Evolutionary conservation across 2,329 filamentous ascomycete genomes (phyloP), one percentile per base, ranked within the genome.

Genomic region (Aspergillus tanneri): DNA sequence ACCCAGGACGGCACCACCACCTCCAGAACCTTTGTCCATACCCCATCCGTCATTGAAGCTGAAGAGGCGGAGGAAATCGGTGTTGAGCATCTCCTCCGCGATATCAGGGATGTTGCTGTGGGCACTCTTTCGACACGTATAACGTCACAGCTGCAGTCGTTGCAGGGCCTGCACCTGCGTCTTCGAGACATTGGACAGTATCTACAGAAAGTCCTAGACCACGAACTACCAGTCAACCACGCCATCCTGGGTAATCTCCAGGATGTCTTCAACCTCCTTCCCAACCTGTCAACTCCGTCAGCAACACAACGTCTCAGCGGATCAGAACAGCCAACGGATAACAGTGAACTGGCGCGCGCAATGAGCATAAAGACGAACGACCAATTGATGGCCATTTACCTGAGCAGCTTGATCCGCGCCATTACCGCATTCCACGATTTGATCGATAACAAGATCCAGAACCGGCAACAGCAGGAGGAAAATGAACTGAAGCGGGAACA

Each of bases 351-450:
- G 45, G 87, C 90, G n/a, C 83, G 93, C 53, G 91, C 93, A 27
- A 96, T 99, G 90, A 95, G 90, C 74, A 84, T 96, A 76, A 99
- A 99, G 83, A 97, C 92, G 50, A 99, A 99, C 67, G 93, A 99
- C 71, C 93, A 99, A 76, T 82, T 99, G 57, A 96, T 99, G 88
- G 85, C 91, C 43, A 97, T 99, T 70, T 99, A 99, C 73, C 80
- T 99, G 46, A 95, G 89, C 75, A 95, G 89, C 76, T 77, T 97
- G 77, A 97, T 99, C 73, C 83, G 93, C 53, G 93, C 93, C 48
- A 99, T 99, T 66, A 97, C 93, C 10, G 93, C 93, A 6, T 99
- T 97, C 85, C 93, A 99, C 71, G 93, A 99, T 69, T 76, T 99
- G 59, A 99, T 99, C 59, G 93, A 99, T 78, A 99, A 99, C 79